phyloP scores from a whole-genome alignment of 208 protist species.

The Trypanosomatidae sp. region DNA sequence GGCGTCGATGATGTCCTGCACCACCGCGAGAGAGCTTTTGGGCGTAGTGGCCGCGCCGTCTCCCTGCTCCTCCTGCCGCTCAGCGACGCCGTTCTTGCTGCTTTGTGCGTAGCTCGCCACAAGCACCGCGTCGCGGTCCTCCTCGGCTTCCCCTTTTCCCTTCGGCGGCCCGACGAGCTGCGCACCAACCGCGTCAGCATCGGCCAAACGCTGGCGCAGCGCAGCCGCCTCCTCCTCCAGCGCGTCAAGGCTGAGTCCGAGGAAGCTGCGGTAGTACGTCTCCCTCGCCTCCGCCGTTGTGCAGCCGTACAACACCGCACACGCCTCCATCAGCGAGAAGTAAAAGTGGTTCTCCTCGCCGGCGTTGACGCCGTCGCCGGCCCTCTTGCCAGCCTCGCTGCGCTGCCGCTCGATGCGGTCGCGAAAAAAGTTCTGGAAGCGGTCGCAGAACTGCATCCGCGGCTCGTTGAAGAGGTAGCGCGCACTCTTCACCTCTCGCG shows the following conservation, averaged over 20 bases:
- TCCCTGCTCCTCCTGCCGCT: too few species aligned
- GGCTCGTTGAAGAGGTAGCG: slow-evolving; percentile 82
- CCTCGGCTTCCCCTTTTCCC: neutral
- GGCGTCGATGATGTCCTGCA: slow-evolving; percentile 34
- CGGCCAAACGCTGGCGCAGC: slow-evolving; percentile 37
- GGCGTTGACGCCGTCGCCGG: neutral
- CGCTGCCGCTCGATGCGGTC: slow-evolving; percentile 27
- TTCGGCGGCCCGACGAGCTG: too few species aligned
- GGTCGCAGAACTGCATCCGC: slow-evolving; percentile 83
- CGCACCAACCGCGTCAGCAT: slow-evolving; percentile 24
- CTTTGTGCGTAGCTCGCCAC: too few species aligned
- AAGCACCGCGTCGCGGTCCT: slow-evolving; percentile 4
- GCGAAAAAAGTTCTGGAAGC: slow-evolving; percentile 78
- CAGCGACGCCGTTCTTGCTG: too few species aligned
- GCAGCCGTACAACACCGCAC: slow-evolving; percentile 82
- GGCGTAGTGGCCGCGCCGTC: neutral
- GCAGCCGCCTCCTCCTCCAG: slow-evolving; percentile 52
- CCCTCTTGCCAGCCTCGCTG: too few species aligned
- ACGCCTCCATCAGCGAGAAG: slow-evolving; percentile 90
- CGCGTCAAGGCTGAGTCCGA: slow-evolving; percentile 63
- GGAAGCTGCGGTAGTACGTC: slow-evolving; percentile 67
- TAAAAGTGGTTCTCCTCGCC: slow-evolving; percentile 51
- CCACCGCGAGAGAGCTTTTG: slow-evolving; percentile 12
- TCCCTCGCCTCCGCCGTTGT: slow-evolving; percentile 57
- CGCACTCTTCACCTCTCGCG: slow-evolving; percentile 68